Evolutionary conservation across 495 filamentous ascomycete genomes (phyloP), one percentile per base, ranked within the genome.

Genomic region (Oleoguttula mirabilis): DNA sequence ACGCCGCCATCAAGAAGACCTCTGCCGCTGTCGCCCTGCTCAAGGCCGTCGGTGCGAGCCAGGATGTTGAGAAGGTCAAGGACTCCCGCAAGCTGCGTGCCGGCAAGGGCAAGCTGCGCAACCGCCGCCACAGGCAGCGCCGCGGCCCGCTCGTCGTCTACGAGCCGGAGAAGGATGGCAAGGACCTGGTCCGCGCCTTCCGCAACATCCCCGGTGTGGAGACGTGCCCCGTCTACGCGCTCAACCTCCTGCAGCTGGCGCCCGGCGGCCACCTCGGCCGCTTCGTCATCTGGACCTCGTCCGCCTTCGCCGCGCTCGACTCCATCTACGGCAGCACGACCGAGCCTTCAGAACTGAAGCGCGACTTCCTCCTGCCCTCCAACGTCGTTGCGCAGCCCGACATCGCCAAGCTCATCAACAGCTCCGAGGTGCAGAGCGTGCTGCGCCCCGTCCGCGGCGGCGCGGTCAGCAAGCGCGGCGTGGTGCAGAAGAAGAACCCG

Each of bases 401-500:
- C 56, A 75, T 98, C 58, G 73, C 75, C 70, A 88, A 88, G 65
- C 76, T 98, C 52, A 98, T 98, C 78, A 98, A 98, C 82, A 88
- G 80, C 56, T 85, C 84, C 56, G 90, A 98, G 75, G 81, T 96
- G 64, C 90, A 98, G 77, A 79, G 76, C 63, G 87, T 95, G 38
- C 75, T 96, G 48, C 75, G 80, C 39, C 81, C 79, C 28, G 84
- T 86, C 57, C 87, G 84, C 74, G 92, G 92, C 52, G 80, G 82
- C 55, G 71, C 86, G 57, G 70, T 75, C 57, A 90, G 86, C 67
- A 95, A 95, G 85, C 83, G 90, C 56, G 69, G 70, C 55, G 63
- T 71, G 58, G 84, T 94, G 44, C 87, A 93, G 76, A 98, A 98
- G 87, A 94, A 94, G 85, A 96, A 98, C 76, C 92, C 90, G 61